These are phyloP conservation scores for Amaranthus cruentus DNA, from an alignment of 148 eudicot genomes.

Conservation along the genomic window DNA sequence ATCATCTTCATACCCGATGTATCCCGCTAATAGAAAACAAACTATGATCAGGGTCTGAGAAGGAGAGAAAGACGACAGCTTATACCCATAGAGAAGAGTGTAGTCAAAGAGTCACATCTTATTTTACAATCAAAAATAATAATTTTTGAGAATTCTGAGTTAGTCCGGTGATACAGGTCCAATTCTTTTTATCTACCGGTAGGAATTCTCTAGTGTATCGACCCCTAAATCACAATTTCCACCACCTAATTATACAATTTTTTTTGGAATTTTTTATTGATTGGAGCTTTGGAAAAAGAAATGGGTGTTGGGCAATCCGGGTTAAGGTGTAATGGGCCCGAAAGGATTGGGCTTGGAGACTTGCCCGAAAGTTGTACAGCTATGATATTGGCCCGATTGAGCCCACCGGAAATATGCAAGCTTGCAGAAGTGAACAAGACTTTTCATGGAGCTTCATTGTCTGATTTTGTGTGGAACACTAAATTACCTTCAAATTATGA, in stretches of 20 bases:
- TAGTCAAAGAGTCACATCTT: no score
- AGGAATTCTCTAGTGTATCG: no score
- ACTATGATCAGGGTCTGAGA: no score
- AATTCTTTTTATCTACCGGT: no score
- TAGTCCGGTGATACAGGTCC: no score
- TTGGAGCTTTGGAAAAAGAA: no score
- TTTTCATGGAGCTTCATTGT: constrained; percentile 45
- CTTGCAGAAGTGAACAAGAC: constrained; percentile 38
- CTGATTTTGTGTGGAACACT: constrained; percentile 57
- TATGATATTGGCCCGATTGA: constrained; percentile 33
- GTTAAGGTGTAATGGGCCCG: background rate
- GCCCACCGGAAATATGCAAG: constrained; percentile 52
- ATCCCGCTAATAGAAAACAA: no score
- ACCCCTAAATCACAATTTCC: no score
- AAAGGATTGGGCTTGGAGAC: constrained; percentile 35
- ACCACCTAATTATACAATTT: background rate
- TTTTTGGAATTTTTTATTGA: background rate
- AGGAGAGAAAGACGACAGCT: no score
- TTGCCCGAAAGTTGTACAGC: constrained; percentile 69
- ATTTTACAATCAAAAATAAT: no score
- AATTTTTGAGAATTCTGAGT: no score
- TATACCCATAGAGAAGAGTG: no score
- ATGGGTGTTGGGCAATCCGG: constrained; percentile 52
- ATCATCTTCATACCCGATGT: background rate
- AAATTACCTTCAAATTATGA: constrained; percentile 52